Evolutionary conservation across 2,329 filamentous ascomycete genomes (phyloP).

Genomic region (Xylaria arbuscula): DNA sequence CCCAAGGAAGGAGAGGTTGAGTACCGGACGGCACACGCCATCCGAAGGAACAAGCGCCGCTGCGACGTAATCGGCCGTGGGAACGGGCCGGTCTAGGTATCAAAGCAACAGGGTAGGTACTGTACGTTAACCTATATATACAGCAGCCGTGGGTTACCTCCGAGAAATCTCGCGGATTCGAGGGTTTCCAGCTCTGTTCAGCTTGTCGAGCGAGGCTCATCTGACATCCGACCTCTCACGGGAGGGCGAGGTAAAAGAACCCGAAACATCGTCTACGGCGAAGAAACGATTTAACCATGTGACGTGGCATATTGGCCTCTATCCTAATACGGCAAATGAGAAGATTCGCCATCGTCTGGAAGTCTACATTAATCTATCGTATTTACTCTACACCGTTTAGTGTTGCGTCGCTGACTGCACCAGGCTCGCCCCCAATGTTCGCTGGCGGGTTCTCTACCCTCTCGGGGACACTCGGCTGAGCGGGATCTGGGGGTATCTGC

Average conservation of each 20-base stretch:
- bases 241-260: neutral
- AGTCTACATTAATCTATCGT: slow-evolving; percentile 29
- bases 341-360: slow-evolving; percentile 23
- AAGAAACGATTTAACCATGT: slow-evolving; percentile 15
- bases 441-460: neutral
- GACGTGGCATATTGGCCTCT: slow-evolving; percentile 1
- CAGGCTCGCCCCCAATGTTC: slow-evolving; percentile 40
- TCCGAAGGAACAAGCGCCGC: slow-evolving; percentile 13
- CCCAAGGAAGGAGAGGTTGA: neutral
- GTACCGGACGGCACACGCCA: neutral
- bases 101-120: slow-evolving; percentile 4
- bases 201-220: slow-evolving; percentile 14
- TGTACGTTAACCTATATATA: slow-evolving; percentile 13
- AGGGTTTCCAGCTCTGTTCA: neutral
- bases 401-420: slow-evolving; percentile 38
- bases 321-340: slow-evolving; percentile 4
- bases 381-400: slow-evolving; percentile 40
- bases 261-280: slow-evolving; percentile 9
- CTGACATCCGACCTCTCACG: neutral
- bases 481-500: slow-evolving; percentile 3
- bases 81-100: slow-evolving; percentile 12
- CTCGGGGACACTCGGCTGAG: neutral
- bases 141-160: slow-evolving; percentile 27
- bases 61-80: slow-evolving; percentile 10
- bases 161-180: neutral